phyloP scores from a whole-genome alignment of 345 rosid genomes.

The Bretschneidera sinensis region DNA sequence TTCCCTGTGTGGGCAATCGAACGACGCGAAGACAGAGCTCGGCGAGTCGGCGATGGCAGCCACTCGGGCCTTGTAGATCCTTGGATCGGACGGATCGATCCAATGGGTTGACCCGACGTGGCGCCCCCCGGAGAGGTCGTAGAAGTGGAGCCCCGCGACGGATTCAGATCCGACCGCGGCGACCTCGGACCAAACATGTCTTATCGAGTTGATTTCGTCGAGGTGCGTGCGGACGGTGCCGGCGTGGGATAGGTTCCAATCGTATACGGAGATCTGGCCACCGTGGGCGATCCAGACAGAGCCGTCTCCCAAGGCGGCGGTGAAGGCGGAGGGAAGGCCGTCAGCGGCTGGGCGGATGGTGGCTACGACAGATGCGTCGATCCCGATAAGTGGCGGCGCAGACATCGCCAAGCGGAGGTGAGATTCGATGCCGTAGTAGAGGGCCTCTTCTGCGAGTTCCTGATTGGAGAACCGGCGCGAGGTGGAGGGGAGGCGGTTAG shows the following conservation, averaged over 20 bases:
- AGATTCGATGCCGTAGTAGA: slow-evolving; percentile 78
- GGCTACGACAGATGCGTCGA: slow-evolving; percentile 64
- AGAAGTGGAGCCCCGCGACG: slow-evolving; percentile 77
- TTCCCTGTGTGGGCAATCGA: slow-evolving; percentile 76
- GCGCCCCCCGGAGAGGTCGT: slow-evolving; percentile 52
- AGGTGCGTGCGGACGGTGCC: slow-evolving; percentile 79
- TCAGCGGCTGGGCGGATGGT: slow-evolving; percentile 67
- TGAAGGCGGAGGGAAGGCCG: slow-evolving; percentile 58
- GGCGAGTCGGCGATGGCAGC: slow-evolving; percentile 56
- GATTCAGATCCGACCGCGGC: slow-evolving; percentile 68
- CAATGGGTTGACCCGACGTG: slow-evolving; percentile 69
- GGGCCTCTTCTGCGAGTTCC: slow-evolving; percentile 85
- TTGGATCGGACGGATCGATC: slow-evolving; percentile 77
- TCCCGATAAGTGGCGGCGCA: slow-evolving; percentile 61
- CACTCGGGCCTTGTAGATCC: slow-evolving; percentile 72
- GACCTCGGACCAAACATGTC: slow-evolving; percentile 55
- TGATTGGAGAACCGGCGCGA: slow-evolving; percentile 61
- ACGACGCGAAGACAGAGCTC: slow-evolving; percentile 55
- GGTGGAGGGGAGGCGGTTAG: slow-evolving; percentile 61
- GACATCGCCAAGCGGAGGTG: slow-evolving; percentile 54
- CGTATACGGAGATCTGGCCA: slow-evolving; percentile 81
- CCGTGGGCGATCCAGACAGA: slow-evolving; percentile 91
- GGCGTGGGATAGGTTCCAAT: slow-evolving; percentile 57
- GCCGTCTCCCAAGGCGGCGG: slow-evolving; percentile 57
- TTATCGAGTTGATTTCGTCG: slow-evolving; percentile 55